Percentiles rank a stretch among this genome's conserved stretches.
Conservation (phyloP, 306 rosid genomes). For the Amphicarpaea edgeworthii region DNA sequence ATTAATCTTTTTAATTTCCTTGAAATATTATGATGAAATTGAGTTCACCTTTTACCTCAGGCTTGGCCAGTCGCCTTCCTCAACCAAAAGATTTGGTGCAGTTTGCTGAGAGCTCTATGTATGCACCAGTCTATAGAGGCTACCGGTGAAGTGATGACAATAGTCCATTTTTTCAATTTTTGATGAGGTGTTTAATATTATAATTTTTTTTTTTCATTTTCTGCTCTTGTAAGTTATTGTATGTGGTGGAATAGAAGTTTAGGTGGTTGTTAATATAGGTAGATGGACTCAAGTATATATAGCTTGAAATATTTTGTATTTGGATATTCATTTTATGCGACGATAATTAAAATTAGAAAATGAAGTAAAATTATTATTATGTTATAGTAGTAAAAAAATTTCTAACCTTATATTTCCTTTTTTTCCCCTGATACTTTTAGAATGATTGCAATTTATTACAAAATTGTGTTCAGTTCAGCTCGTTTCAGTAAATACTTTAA, state of each 20-base stretch:
- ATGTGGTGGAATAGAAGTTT: conserved; percentile 28
- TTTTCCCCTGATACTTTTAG: no score
- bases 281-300: conserved; percentile 34
- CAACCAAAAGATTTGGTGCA: conserved; percentile 83
- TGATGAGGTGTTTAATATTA: conserved; percentile 12
- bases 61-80: conserved; percentile 92
- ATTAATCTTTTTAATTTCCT: no score
- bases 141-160: conserved; percentile 60
- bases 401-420: no score
- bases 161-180: neutral
- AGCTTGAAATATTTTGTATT: conserved; percentile 41
- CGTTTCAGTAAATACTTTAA: no score
- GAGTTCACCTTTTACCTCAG: conserved; percentile 51
- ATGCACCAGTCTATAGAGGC: conserved; percentile 74
- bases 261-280: conserved; percentile 38
- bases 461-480: no score
- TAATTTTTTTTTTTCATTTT: neutral
- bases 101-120: conserved; percentile 93
- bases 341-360: conserved; percentile 34
- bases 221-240: conserved; percentile 32
- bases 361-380: no score
- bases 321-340: conserved; percentile 17
- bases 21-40: conserved; percentile 15
- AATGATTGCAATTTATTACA: no score
- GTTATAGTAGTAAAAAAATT: no score